Evolutionary conservation across 1,284 basidiomycete species (phyloP).

Genomic region (Agaricales sp.): DNA sequence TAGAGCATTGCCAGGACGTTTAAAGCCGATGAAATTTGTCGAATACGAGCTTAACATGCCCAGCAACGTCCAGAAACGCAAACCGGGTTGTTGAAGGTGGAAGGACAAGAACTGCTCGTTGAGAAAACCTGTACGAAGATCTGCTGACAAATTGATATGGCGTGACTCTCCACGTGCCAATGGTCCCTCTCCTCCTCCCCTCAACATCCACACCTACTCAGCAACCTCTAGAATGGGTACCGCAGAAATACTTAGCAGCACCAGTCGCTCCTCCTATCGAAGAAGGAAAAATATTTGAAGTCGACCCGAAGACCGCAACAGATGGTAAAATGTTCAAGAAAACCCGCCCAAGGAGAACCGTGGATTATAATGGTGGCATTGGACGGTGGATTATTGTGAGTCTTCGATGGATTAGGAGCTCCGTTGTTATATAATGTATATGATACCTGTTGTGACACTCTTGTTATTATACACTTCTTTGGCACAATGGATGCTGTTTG

Average conservation of each 20-base stretch:
- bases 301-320: neutral
- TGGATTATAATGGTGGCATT: slow-evolving; percentile 87
- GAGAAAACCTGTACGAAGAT: too few species aligned
- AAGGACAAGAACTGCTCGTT: too few species aligned
- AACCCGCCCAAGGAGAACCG: slow-evolving; percentile 85
- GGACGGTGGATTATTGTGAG: slow-evolving; percentile 75
- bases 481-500: too few species aligned
- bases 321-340: slow-evolving; percentile 53
- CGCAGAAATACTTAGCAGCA: slow-evolving; percentile 33
- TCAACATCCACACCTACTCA: slow-evolving; percentile 22
- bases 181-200: slow-evolving; percentile 28
- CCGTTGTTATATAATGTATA: too few species aligned
- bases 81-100: too few species aligned
- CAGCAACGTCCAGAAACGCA: too few species aligned
- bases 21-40: too few species aligned
- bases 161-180: neutral
- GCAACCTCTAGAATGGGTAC: slow-evolving; percentile 40
- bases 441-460: too few species aligned
- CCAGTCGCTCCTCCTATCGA: slow-evolving; percentile 71
- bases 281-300: slow-evolving; percentile 40
- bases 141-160: too few species aligned
- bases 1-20: too few species aligned
- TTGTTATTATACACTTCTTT: too few species aligned
- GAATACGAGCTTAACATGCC: too few species aligned
- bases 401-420: neutral